Base-by-base conservation (phyloP, 495 filamentous ascomycete species). In the Lindgomyces ingoldianus region DNA sequence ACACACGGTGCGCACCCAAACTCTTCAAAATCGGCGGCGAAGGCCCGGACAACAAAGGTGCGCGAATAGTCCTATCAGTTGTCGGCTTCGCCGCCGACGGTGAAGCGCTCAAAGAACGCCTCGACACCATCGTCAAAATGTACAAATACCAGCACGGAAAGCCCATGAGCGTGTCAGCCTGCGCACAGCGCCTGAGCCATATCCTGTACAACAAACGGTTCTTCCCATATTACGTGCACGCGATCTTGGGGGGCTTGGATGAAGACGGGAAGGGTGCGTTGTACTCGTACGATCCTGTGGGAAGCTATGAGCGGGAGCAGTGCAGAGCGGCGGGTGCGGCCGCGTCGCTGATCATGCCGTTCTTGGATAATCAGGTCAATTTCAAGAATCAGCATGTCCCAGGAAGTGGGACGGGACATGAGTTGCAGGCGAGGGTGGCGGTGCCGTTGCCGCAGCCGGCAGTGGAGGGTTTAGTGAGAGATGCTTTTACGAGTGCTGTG, bases 321-420 rank as follows among this genome's bases (percentile, higher is more conserved):
- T 97, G 95, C 78, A 87, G 92, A 36, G 93, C 95, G 19, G 94
- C 91, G 19, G 94, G 94, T 57, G 91, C 94, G n/a, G 94, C 95
- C 29, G 89, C 91, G 39, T 96, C 91, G 68, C 80, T 98, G 78
- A 98, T 98, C 75, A 98, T 97, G 89, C 94, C 94, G 3, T 98
- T 98, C 81, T 80, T 98, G 74, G 94, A 98, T 76, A 98, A 98
- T 74, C 95, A 98, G 77, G 94, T 98, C 80, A 97, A 98, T 78
- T 94, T 91, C 82, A 98, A 98, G 83, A 98, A 98, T 75, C 94
- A 98, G 80, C 95, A 96, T 75, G 81, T 91, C 26, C 94, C 94
- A 10, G 88, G 86, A n/a, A 91, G 89, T 70, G 91, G 90, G 57
- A 84, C 84, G 69, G 93, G 92, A 41, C 89, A 94, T 75, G 89